Conservation (phyloP, 441 rosid species). For the Pelargonium australe region DNA sequence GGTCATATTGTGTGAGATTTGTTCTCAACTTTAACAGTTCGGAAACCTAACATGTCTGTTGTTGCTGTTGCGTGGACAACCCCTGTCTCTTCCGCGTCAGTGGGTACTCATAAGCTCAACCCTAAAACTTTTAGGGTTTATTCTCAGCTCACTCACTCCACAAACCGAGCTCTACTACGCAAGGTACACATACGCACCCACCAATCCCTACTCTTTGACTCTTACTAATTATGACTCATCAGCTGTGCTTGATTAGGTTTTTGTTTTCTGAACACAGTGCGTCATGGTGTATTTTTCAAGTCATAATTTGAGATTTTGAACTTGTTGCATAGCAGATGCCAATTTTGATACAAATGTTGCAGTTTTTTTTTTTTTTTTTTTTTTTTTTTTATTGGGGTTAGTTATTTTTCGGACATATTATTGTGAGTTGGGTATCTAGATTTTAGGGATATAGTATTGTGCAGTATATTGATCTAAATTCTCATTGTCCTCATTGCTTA, state of each 20-base stretch:
- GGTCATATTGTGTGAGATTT: no score
- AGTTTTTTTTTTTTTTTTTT: not conserved
- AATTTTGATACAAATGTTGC: not conserved
- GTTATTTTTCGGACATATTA: no score
- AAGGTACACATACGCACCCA: conserved; percentile 1
- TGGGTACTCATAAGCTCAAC: not conserved
- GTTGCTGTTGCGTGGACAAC: not conserved
- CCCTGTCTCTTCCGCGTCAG: not conserved
- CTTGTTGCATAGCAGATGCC: not conserved
- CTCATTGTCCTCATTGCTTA: not conserved
- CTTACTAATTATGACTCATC: no score
- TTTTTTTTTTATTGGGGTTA: no score
- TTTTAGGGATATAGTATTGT: not conserved
- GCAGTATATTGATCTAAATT: not conserved
- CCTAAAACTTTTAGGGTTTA: not conserved
- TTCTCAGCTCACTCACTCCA: not conserved
- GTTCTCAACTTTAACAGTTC: no score
- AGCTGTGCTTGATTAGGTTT: no score
- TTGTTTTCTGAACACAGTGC: not conserved
- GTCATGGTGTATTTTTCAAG: not conserved
- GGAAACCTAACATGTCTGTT: conserved; percentile 4
- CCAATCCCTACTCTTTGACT: not conserved
- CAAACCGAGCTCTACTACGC: conserved; percentile 4
- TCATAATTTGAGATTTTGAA: not conserved
- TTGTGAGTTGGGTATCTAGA: not conserved